A percentile compares a stretch with the other conserved stretches of the same genome.
phyloP scores from a whole-genome alignment of 495 filamentous ascomycete species.

The Diplogelasinospora grovesii region DNA sequence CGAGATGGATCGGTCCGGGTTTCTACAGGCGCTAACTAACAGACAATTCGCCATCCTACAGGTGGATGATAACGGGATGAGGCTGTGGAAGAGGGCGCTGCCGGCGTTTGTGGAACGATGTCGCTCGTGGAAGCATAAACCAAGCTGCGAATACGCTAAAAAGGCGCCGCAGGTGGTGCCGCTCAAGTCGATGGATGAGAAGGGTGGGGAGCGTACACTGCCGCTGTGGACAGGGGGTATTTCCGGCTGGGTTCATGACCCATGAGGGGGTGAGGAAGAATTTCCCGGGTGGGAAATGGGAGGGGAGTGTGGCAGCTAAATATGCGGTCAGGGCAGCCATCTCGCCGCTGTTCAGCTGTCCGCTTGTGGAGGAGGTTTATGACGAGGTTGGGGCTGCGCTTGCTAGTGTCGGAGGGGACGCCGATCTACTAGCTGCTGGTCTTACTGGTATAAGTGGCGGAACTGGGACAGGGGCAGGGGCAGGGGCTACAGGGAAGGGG shows the following conservation, averaged over 20 bases:
- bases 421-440: no score
- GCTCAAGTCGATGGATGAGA: slow-evolving; percentile 17
- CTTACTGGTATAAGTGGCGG: no score
- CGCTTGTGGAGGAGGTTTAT: slow-evolving; percentile 25
- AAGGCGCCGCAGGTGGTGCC: slow-evolving; percentile 18
- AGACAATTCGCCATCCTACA: slow-evolving; percentile 22
- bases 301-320: slow-evolving; percentile 5
- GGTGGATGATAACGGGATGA: slow-evolving; percentile 37
- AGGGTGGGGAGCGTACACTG: slow-evolving; percentile 25
- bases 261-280: no score
- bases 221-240: slow-evolving; percentile 27
- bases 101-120: slow-evolving; percentile 49
- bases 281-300: slow-evolving; percentile 32
- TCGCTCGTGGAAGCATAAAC: slow-evolving; percentile 42
- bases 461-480: no score
- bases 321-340: slow-evolving; percentile 30
- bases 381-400: neutral
- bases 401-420: no score
- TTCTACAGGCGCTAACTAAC: slow-evolving; percentile 21
- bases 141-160: slow-evolving; percentile 48
- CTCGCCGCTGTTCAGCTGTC: slow-evolving; percentile 26
- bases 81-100: slow-evolving; percentile 44
- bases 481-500: neutral
- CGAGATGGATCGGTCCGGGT: slow-evolving; percentile 18
- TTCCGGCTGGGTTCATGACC: slow-evolving; percentile 22